Evolutionary conservation across 2,329 filamentous ascomycete genomes (phyloP).

Genomic region (Paraconiothyrium sp.): DNA sequence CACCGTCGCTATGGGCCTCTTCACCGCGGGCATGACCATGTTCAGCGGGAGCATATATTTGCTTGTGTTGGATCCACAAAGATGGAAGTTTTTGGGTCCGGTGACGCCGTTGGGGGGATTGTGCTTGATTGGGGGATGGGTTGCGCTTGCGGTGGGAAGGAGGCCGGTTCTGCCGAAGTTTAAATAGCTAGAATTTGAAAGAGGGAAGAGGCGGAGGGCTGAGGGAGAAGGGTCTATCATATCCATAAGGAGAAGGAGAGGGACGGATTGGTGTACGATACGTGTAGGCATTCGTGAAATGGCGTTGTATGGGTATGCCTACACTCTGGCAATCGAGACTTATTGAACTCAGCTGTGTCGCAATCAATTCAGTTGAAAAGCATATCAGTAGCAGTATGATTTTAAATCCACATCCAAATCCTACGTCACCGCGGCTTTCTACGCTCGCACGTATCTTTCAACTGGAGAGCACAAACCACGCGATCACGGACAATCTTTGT

Average conservation of each 20-base stretch:
- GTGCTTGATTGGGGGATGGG: slow-evolving; percentile 72
- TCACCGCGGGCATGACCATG: slow-evolving; percentile 72
- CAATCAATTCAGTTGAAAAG: no score
- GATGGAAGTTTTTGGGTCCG: slow-evolving; percentile 68
- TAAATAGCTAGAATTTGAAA: neutral
- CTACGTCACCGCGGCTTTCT: no score
- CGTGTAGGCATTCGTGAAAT: neutral
- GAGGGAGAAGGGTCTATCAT: neutral
- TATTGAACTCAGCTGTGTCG: no score
- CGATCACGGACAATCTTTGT: no score
- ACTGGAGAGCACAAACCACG: no score
- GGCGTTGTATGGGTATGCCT: neutral
- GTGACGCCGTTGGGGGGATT: slow-evolving; percentile 72
- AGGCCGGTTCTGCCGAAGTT: slow-evolving; percentile 35
- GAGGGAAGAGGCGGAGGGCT: neutral
- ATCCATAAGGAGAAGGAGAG: neutral
- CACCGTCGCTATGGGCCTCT: slow-evolving; percentile 65
- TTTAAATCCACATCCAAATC: no score
- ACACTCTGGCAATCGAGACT: neutral
- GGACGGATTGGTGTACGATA: neutral
- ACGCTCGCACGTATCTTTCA: no score
- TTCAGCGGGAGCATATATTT: slow-evolving; percentile 74
- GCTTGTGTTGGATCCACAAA: slow-evolving; percentile 68
- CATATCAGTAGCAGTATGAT: no score
- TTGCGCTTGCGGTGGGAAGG: slow-evolving; percentile 56